These are phyloP conservation scores for Suillus fuscotomentosus DNA, from an alignment of 768 basidiomycete genomes.

Conservation along the genomic window DNA sequence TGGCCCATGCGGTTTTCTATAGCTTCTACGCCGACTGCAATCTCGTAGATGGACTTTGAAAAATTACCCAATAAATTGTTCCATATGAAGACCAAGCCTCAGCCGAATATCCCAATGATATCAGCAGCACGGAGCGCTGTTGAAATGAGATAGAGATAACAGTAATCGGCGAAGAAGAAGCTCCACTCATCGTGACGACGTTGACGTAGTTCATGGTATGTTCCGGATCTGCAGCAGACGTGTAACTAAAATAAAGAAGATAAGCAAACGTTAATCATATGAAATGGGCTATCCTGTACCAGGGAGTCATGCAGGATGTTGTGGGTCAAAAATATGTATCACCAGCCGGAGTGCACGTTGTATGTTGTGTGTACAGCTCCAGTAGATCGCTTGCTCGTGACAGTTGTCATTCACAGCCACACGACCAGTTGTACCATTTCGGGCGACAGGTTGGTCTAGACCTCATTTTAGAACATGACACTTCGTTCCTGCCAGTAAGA, in stretches of 20 bases:
- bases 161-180: no score
- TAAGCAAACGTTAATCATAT: slow-evolving; percentile 25
- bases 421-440: background rate
- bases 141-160: no score
- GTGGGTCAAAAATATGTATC: background rate
- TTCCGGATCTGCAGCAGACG: slow-evolving; percentile 45
- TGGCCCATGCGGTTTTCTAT: no score
- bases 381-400: background rate
- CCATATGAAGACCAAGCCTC: no score
- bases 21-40: no score
- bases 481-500: background rate
- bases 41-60: no score
- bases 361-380: background rate
- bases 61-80: no score
- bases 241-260: slow-evolving; percentile 17
- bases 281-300: slow-evolving; percentile 24
- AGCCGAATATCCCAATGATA: no score
- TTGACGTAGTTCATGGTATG: slow-evolving; percentile 54
- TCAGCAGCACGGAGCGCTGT: no score
- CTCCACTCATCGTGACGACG: background rate
- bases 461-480: background rate
- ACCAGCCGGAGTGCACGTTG: background rate
- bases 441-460: background rate
- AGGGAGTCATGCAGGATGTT: slow-evolving; percentile 26
- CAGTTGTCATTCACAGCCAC: background rate